phyloP scores from a whole-genome alignment of 306 rosid genomes.

The Dalbergia oliveri region DNA sequence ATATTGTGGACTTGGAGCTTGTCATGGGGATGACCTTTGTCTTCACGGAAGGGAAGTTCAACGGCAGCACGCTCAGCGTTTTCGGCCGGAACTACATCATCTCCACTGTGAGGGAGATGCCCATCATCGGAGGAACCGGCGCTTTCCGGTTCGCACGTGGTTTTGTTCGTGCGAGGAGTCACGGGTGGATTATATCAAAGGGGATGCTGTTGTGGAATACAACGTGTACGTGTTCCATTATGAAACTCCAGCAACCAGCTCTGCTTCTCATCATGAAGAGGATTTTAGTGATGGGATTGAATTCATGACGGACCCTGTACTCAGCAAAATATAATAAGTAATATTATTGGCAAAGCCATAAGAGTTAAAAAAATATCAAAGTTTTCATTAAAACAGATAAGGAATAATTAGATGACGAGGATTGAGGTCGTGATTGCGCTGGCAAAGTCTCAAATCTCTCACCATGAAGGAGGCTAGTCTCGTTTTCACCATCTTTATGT shows the following conservation, averaged over 20 bases:
- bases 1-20: conserved; percentile 6
- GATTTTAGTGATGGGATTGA: too few species aligned
- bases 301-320: too few species aligned
- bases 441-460: too few species aligned
- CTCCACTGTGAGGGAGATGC: conserved; percentile 55
- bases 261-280: too few species aligned
- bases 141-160: conserved; percentile 80
- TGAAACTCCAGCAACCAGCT: neutral
- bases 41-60: conserved; percentile 53
- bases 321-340: too few species aligned
- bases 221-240: conserved; percentile 71
- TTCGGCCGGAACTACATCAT: conserved; percentile 52
- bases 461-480: too few species aligned
- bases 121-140: conserved; percentile 68
- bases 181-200: conserved; percentile 18
- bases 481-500: too few species aligned
- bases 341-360: too few species aligned
- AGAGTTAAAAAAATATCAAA: too few species aligned
- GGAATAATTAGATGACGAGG: too few species aligned
- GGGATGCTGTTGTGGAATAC: conserved; percentile 70
- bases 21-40: conserved; percentile 53
- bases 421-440: too few species aligned
- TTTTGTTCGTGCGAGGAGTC: conserved; percentile 58
- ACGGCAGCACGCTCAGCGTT: conserved; percentile 60
- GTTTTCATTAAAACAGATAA: too few species aligned